phyloP scores from a whole-genome alignment of 163 green algal species.

The Scenedesmus sp. region DNA sequence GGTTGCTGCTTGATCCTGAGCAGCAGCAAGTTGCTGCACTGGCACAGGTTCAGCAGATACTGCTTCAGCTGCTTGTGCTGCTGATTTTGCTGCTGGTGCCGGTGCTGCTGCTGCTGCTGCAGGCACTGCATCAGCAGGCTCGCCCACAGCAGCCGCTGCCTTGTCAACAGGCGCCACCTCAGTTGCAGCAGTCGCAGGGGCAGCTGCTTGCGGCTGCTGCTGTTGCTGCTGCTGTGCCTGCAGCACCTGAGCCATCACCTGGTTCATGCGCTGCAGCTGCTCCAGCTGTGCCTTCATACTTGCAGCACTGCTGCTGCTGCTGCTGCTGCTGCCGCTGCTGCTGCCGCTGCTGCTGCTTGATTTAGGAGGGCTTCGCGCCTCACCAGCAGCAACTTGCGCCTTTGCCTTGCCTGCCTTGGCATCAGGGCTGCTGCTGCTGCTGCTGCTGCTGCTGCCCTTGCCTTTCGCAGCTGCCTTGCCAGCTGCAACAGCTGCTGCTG shows the following conservation, averaged over 20 bases:
- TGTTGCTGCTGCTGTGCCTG: not conserved
- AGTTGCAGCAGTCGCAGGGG: not conserved
- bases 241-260: not conserved
- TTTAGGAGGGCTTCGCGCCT: not conserved
- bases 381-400: not conserved
- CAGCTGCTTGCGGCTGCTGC: not conserved
- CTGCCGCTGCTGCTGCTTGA: constrained; percentile 16
- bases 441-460: not conserved
- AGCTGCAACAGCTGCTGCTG: not conserved
- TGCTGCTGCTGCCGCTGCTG: constrained; percentile 20
- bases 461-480: not conserved
- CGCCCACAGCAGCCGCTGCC: not conserved
- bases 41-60: not conserved
- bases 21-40: not conserved
- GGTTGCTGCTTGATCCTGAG: not conserved
- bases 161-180: constrained; percentile 1
- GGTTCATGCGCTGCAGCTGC: constrained; percentile 5
- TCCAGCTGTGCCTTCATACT: constrained; percentile 5
- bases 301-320: not conserved
- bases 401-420: not conserved
- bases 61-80: constrained; percentile 23
- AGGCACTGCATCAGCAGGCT: not conserved
- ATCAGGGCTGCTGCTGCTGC: not conserved
- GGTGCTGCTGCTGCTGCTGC: constrained; percentile 27
- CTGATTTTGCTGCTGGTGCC: constrained; percentile 17